Evolutionary conservation across 768 basidiomycete species (phyloP).

Genomic region (Clathrus columnatus): DNA sequence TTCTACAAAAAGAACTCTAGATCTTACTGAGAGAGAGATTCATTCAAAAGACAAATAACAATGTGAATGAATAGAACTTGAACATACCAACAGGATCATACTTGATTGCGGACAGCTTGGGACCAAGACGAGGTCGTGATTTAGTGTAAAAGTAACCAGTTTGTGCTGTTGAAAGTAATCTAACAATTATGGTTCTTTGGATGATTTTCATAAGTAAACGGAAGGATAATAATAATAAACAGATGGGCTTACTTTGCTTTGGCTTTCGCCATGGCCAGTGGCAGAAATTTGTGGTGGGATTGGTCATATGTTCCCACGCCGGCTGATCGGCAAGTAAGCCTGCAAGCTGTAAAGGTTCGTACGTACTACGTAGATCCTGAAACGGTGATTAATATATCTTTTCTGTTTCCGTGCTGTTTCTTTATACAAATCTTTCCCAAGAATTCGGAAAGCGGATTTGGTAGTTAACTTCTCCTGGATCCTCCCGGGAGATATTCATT

Average conservation of each 20-base stretch:
- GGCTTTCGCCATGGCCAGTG: slow-evolving; percentile 2
- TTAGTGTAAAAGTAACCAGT: slow-evolving; percentile 91
- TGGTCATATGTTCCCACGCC: not conserved
- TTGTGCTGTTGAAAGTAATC: slow-evolving; percentile 83
- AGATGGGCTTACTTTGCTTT: slow-evolving; percentile 3
- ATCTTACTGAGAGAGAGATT: not conserved
- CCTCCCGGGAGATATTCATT: too few relatives aligned
- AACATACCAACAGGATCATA: slow-evolving; percentile 80
- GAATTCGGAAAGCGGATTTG: too few relatives aligned
- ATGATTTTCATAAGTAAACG: not conserved
- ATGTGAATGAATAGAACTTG: not conserved
- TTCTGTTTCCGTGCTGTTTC: too few relatives aligned
- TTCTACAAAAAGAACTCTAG: slow-evolving; percentile 9
- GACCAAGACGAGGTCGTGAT: slow-evolving; percentile 59
- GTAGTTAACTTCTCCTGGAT: too few relatives aligned
- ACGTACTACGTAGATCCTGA: too few relatives aligned
- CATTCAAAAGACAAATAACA: not conserved
- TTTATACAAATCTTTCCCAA: too few relatives aligned
- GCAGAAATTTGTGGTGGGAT: not conserved
- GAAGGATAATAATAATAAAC: too few relatives aligned
- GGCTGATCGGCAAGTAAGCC: too few relatives aligned
- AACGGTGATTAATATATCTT: too few relatives aligned
- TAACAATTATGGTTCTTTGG: slow-evolving; percentile 70
- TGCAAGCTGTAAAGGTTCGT: too few relatives aligned
- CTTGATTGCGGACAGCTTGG: slow-evolving; percentile 84